Percentiles rank a stretch among this genome's conserved stretches.
Conservation (phyloP, 768 basidiomycete genomes). For the Boletus rubroflammeus region DNA sequence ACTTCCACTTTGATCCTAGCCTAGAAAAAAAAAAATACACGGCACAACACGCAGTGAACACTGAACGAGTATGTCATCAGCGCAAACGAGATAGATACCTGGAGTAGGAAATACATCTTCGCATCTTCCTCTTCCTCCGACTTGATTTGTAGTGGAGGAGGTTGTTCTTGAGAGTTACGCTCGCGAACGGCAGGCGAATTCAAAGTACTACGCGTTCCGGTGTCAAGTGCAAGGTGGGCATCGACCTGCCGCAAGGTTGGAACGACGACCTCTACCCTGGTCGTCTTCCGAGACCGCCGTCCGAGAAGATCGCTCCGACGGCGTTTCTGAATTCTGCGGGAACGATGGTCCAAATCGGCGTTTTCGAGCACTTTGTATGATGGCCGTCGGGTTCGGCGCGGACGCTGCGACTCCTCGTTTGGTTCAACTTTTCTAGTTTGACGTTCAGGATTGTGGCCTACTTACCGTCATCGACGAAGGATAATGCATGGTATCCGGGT, state of each 20-base stretch:
- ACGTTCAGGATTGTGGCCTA: neutral
- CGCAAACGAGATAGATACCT: neutral
- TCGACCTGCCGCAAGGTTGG: constrained; percentile 2
- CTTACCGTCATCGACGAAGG: neutral
- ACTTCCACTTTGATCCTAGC: constrained; percentile 8
- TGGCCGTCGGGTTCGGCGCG: constrained; percentile 3
- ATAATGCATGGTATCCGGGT: neutral
- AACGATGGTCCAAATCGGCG: neutral
- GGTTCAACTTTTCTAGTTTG: neutral
- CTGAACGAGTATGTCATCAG: neutral
- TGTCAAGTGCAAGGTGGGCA: neutral
- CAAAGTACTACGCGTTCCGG: neutral
- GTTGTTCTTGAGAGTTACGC: constrained; percentile 1
- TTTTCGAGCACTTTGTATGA: constrained; percentile 2
- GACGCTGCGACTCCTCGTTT: neutral
- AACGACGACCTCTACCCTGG: constrained; percentile 9
- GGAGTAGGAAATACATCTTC: neutral
- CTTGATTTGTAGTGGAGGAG: neutral
- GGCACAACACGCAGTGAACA: neutral
- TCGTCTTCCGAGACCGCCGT: neutral
- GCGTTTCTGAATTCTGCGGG: neutral
- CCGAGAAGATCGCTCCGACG: constrained; percentile 5
- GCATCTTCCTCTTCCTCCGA: constrained; percentile 4
- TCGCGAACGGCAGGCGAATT: neutral
- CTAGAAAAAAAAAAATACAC: neutral